Conservation (phyloP, 2,329 filamentous ascomycete species). For the Phyllosticta paracitricarpa region DNA sequence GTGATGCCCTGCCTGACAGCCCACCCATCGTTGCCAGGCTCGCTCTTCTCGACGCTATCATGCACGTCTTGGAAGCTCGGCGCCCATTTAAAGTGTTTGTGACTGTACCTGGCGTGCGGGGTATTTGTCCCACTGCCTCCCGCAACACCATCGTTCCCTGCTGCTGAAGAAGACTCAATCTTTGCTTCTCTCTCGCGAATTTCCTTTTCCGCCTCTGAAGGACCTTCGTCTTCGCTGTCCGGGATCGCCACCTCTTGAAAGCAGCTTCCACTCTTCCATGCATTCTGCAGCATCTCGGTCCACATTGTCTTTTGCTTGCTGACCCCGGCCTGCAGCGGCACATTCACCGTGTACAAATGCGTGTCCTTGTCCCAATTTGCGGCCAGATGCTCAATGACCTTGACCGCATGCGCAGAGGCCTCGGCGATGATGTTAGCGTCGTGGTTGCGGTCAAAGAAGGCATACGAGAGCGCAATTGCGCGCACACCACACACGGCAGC, state of each 20-base stretch:
- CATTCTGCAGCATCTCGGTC: conserved; percentile 81
- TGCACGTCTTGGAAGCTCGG: conserved; percentile 81
- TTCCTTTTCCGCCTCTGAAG: conserved; percentile 59
- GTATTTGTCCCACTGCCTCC: conserved; percentile 24
- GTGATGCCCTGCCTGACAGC: conserved; percentile 79
- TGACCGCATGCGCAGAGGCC: conserved; percentile 63
- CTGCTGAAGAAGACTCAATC: conserved; percentile 32
- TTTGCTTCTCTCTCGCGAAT: conserved; percentile 55
- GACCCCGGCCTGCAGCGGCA: conserved; percentile 72
- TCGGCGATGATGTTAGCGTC: conserved; percentile 70
- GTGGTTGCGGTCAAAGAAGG: conserved; percentile 79
- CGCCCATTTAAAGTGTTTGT: conserved; percentile 92
- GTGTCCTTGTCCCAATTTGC: conserved; percentile 61
- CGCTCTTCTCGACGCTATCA: conserved; percentile 67
- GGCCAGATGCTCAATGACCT: conserved; percentile 68
- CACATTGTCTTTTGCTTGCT: conserved; percentile 65
- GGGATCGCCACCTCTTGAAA: conserved; percentile 70
- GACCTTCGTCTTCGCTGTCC: conserved; percentile 43
- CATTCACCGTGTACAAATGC: conserved; percentile 85
- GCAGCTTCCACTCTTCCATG: conserved; percentile 65
- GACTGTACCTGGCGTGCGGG: conserved; percentile 46
- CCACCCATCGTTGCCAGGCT: conserved; percentile 84
- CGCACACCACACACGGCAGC: conserved; percentile 37
- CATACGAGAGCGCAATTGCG: conserved; percentile 78
- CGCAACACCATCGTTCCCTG: conserved; percentile 20